A percentile compares a stretch with the other conserved stretches of the same genome.
These are phyloP conservation scores for Microbotryum saponariae DNA, from an alignment of 1,284 basidiomycete species.

Conservation along the genomic window DNA sequence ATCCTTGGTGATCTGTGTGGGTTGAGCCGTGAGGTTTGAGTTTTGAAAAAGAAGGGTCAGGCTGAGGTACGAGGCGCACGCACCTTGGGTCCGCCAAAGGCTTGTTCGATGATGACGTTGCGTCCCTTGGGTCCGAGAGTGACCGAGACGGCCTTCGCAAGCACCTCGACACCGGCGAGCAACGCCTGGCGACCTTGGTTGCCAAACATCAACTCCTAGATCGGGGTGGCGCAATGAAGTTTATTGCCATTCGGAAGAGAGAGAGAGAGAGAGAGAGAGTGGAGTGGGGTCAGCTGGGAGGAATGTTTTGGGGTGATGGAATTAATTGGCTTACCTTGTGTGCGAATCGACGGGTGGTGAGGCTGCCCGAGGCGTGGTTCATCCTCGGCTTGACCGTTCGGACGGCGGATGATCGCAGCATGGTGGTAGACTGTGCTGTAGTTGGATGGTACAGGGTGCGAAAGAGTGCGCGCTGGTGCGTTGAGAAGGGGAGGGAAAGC, in stretches of 20 bases:
- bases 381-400: too few species aligned
- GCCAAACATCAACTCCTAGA: slow-evolving; percentile 96
- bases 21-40: neutral
- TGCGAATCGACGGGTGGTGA: slow-evolving; percentile 20
- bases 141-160: slow-evolving; percentile 89
- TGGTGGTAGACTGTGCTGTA: too few species aligned
- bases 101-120: slow-evolving; percentile 98
- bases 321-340: slow-evolving; percentile 15
- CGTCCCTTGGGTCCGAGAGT: slow-evolving; percentile 97
- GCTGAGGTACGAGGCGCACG: neutral
- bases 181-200: slow-evolving; percentile 91
- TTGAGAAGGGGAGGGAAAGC: too few species aligned
- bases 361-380: slow-evolving; percentile 3
- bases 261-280: too few species aligned
- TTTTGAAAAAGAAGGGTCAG: too few species aligned
- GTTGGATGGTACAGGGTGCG: too few species aligned
- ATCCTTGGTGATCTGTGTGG: slow-evolving; percentile 47
- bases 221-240: neutral
- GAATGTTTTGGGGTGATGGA: too few species aligned
- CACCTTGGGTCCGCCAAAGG: slow-evolving; percentile 87
- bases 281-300: too few species aligned
- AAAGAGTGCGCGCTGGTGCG: too few species aligned
- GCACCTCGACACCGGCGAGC: slow-evolving; percentile 88
- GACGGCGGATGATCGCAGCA: too few species aligned
- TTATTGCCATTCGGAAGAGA: neutral